phyloP scores from a whole-genome alignment of 371 early-diverging fungal genomes.

The Entomophthora muscae region DNA sequence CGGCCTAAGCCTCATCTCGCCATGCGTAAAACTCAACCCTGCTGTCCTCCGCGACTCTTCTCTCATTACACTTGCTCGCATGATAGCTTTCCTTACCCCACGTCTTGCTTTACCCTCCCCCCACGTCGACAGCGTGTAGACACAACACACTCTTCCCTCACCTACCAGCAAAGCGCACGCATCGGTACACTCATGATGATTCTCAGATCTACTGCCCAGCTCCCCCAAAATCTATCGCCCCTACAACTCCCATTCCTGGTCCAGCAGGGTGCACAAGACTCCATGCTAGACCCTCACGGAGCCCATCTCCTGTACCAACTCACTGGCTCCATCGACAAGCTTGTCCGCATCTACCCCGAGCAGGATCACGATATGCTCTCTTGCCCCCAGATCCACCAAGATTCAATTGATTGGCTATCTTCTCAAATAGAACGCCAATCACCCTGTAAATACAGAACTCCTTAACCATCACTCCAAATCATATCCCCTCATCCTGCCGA shows the following conservation, averaged over 20 bases:
- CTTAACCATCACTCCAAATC: too few species aligned
- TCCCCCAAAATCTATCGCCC: not conserved
- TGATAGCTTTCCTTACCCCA: not conserved
- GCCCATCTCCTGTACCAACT: not conserved
- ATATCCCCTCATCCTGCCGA: too few species aligned
- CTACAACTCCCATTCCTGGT: constrained; percentile 1
- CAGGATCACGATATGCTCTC: not conserved
- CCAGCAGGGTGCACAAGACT: constrained; percentile 1
- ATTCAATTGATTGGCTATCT: constrained; percentile 2
- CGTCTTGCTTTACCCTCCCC: not conserved
- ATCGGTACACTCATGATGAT: constrained; percentile 4
- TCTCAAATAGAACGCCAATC: constrained; percentile 4
- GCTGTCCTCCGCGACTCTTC: not conserved
- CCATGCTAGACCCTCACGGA: not conserved
- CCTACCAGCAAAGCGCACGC: not conserved
- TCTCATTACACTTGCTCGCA: not conserved
- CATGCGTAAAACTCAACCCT: constrained; percentile 3
- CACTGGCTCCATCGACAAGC: not conserved
- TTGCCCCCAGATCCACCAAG: not conserved
- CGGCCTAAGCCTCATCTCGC: constrained; percentile 3
- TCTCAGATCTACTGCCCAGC: not conserved
- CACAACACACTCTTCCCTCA: not conserved
- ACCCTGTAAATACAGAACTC: too few species aligned
- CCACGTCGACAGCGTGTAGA: not conserved
- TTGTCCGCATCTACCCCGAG: not conserved